Evolutionary conservation across 805 yeast genomes (phyloP), one percentile per base, ranked within the genome.

Genomic region (Kodamaea hsintzibuensis): DNA sequence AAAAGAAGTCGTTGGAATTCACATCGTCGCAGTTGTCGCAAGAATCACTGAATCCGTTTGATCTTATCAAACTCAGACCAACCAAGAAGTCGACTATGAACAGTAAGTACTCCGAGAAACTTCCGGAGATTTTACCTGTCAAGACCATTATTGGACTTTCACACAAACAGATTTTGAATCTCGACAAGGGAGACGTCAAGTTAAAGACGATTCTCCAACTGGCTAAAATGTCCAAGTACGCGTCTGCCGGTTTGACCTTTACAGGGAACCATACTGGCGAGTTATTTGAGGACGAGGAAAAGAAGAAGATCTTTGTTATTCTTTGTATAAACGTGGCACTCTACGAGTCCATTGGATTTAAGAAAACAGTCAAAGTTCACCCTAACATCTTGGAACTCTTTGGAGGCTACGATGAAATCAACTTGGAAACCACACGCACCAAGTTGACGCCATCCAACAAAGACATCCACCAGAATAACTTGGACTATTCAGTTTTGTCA

Each of bases 81-180:
- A 59, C 68, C 4, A 64, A 60, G 47, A 63, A 53, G n/a, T 51
- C 57, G 5, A 60, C 58, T 38, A 52, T 62, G 45, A 66, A 64
- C 43, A 57, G 60, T 52, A 66, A 63, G 30, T 63, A 60, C 47
- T 56, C 68, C 12, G 70, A 66, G 49, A 61, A 61, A 38, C 58
- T 73, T 30, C 72, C 77, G 3, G 68, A 63, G 49, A 63, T 73
- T 25, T 63, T 54, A 22, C 72, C 76, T 2, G 65, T 62, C 42
- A 69, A 70, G 46, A 72, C 76, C 3, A 72, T 74, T 37, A 68
- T 71, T 50, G 79, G 79, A 2, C 61, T 73, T 37, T 63, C 70
- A 2, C 72, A 69, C 52, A 60, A 63, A 47, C 77, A 73, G 54
- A 70, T 73, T 22, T 61, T 70, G 49, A 64, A 63, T 30, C 62